A percentile compares a stretch with the other conserved stretches of the same genome.
These are phyloP conservation scores for Ustilago hordei DNA, from an alignment of 1,284 basidiomycete genomes.

Conservation along the genomic window DNA sequence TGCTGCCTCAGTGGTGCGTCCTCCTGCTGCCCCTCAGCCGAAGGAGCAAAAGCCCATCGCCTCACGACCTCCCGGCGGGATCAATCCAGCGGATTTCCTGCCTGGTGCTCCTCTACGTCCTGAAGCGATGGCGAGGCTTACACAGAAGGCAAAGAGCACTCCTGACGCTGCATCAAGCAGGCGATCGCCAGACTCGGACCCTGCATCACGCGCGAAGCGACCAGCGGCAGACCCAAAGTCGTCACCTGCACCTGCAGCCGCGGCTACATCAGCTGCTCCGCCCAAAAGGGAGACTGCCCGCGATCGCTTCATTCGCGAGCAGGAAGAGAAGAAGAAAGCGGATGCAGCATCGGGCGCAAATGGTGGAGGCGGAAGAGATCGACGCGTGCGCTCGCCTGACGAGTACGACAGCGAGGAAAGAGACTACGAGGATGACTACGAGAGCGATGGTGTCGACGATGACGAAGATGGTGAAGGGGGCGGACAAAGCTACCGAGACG, in stretches of 20 bases:
- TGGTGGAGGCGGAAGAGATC: constrained; percentile 1
- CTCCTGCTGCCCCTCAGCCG: constrained; percentile 10
- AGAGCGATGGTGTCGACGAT: constrained; percentile 42
- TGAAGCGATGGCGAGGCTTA: constrained; percentile 32
- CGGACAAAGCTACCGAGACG: constrained; percentile 41
- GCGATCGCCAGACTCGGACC: constrained; percentile 26
- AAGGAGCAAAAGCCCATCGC: constrained; percentile 19
- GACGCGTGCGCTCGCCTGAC: constrained; percentile 18
- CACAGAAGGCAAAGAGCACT: constrained; percentile 23
- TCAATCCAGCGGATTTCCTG: constrained; percentile 55
- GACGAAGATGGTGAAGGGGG: constrained; percentile 29
- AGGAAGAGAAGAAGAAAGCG: constrained; percentile 53
- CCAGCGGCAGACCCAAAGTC: constrained; percentile 5
- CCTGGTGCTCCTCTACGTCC: constrained; percentile 51
- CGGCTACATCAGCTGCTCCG: constrained; percentile 18
- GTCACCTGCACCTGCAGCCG: constrained; percentile 12
- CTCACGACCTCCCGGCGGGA: constrained; percentile 27
- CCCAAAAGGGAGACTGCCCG: constrained; percentile 51
- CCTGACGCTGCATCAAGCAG: constrained; percentile 1
- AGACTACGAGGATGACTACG: constrained; percentile 36
- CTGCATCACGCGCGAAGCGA: constrained; percentile 14
- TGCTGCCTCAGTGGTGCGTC: background rate
- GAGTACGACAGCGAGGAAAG: constrained; percentile 47
- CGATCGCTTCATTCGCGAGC: constrained; percentile 60
- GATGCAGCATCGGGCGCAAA: constrained; percentile 10